Evolutionary conservation across 352 stramenopile species (phyloP), one percentile per base, ranked within the genome.

Genomic region (Pythium insidiosum): DNA sequence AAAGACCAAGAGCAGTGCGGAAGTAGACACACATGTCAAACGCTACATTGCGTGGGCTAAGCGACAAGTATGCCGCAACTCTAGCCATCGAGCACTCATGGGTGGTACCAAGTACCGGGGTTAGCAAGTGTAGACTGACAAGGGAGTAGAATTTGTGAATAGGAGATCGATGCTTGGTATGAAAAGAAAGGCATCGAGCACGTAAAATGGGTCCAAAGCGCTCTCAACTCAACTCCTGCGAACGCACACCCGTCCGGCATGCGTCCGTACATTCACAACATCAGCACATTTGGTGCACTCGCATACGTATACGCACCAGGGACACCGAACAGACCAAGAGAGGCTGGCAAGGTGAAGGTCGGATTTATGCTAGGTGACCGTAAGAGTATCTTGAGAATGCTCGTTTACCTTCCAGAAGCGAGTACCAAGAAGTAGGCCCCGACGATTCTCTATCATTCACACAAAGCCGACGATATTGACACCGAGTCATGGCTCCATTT

Each of bases 131-230:
- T 34, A 43, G 6, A 50, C 43, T 5, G 43, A 50, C 24, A 31
- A 31, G 18, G 25, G 43, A 13, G 23, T 33, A 1, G 31, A 50
- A 11, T 50, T 42, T 18, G 34, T 43, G 16, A 43, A 50, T 30
- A 36, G 9, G 24, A 28, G 2, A 50, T 50, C 1, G 43, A 36
- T 13, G 25, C 24, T 4, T 52, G 44, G 36, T 44, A 44, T 31
- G n/a, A 1, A 11, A 19, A 20, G 1, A 19, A 25, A 13, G 46
- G 36, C 0, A 53, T 47, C 3, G 26, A 53, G 29, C 38, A 41
- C 18, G 23, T 48, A 55, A 55, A 15, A 39, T 55, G 4, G 39
- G 47, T 2, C 47, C 47, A 1, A 48, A 55, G 30, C 30, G 38
- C 24, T 55, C 47, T 2, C 39, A 48, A 19, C 24, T 55, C 30